A percentile compares a stretch with the other conserved stretches of the same genome.
phyloP scores from a whole-genome alignment of 768 basidiomycete genomes.

The Boletales sp. region DNA sequence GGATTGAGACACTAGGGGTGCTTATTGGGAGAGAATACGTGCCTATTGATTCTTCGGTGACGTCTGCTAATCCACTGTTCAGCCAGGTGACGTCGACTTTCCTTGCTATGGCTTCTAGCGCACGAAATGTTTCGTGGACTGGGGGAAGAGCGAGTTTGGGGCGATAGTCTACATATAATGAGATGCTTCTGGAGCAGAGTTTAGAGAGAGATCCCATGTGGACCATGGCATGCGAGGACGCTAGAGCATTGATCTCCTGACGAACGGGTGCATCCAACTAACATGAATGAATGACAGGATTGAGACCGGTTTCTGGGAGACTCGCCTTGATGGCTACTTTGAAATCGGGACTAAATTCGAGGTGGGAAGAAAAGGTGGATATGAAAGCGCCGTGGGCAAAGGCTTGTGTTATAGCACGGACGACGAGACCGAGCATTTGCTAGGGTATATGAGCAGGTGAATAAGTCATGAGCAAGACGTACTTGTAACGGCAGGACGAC shows the following conservation, averaged over 20 bases:
- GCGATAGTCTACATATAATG: constrained; percentile 33
- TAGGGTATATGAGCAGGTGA: background rate
- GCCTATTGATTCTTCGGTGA: constrained; percentile 26
- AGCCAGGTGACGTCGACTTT: constrained; percentile 50
- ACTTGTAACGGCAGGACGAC: constrained; percentile 58
- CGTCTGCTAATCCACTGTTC: constrained; percentile 32
- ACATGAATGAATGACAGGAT: constrained; percentile 1
- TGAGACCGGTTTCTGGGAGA: background rate
- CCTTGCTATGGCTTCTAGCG: constrained; percentile 34
- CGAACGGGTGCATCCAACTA: constrained; percentile 35
- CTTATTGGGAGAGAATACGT: constrained; percentile 25
- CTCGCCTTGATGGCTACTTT: constrained; percentile 18
- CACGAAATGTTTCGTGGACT: constrained; percentile 26
- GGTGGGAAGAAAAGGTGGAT: constrained; percentile 36
- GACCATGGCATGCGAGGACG: constrained; percentile 34
- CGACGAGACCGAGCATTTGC: constrained; percentile 32
- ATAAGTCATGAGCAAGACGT: constrained; percentile 27
- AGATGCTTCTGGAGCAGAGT: constrained; percentile 33
- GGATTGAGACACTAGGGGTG: constrained; percentile 3
- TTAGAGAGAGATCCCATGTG: constrained; percentile 41
- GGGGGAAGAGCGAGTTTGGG: constrained; percentile 26
- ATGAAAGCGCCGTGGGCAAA: constrained; percentile 59
- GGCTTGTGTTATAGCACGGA: constrained; percentile 49
- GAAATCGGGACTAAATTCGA: constrained; percentile 19
- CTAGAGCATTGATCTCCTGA: constrained; percentile 31